Conservation (phyloP, 2,329 filamentous ascomycete genomes). For the Claviceps humidiphila region DNA sequence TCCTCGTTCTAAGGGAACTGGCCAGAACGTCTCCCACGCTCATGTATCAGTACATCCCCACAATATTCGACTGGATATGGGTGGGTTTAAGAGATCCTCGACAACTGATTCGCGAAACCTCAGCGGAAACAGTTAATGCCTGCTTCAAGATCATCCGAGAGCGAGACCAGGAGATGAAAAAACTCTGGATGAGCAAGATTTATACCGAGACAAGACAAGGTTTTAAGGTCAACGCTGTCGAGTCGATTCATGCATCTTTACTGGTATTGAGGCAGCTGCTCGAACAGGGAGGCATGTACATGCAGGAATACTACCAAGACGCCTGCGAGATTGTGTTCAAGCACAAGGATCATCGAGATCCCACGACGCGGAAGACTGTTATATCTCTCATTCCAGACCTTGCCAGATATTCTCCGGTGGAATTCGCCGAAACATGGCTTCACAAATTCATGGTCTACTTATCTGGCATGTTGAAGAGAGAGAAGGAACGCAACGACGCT, state of each 20-base stretch:
- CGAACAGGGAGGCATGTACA: constrained; percentile 95
- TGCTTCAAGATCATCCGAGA: constrained; percentile 94
- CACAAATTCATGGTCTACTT: constrained; percentile 97
- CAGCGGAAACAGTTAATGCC: constrained; percentile 83
- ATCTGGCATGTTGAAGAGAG: constrained; percentile 84
- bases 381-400: constrained; percentile 85
- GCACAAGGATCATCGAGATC: constrained; percentile 85
- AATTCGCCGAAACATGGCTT: constrained; percentile 77
- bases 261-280: constrained; percentile 87
- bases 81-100: constrained; percentile 81
- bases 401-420: constrained; percentile 79
- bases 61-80: constrained; percentile 94
- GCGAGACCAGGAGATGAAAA: constrained; percentile 76
- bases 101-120: constrained; percentile 81
- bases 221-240: constrained; percentile 66
- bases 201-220: constrained; percentile 74
- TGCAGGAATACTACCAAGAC: constrained; percentile 88
- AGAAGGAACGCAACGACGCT: constrained; percentile 85
- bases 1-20: constrained; percentile 79
- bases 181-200: constrained; percentile 80
- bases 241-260: constrained; percentile 86
- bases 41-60: constrained; percentile 89
- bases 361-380: constrained; percentile 77
- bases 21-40: constrained; percentile 87
- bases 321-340: constrained; percentile 86